Evolutionary conservation across 805 yeast species (phyloP).

Genomic region (Ascoidea rubescens): DNA sequence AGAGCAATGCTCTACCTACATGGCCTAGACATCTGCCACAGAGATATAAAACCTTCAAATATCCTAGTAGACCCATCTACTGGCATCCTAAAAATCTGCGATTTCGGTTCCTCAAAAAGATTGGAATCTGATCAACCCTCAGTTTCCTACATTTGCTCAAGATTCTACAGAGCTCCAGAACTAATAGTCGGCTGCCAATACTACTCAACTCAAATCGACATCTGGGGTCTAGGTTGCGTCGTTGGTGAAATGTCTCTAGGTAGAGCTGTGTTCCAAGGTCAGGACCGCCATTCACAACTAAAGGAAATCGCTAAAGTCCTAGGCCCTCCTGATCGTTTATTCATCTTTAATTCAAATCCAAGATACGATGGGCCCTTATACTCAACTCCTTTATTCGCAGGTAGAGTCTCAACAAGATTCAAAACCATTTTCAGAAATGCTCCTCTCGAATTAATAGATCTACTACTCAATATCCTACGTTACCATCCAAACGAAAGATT

Average conservation of each 20-base stretch:
- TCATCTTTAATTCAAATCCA: conserved; percentile 63
- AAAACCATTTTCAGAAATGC: conserved; percentile 62
- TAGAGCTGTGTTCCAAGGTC: conserved; percentile 91
- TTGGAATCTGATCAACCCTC: conserved; percentile 73
- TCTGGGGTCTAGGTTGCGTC: conserved; percentile 97
- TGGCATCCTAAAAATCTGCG: conserved; percentile 63
- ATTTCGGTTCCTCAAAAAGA: conserved; percentile 75
- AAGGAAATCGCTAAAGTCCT: conserved; percentile 80
- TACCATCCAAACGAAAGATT: conserved; percentile 83
- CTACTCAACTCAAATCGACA: conserved; percentile 84
- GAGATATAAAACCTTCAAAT: conserved; percentile 78
- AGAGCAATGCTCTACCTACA: conserved; percentile 76
- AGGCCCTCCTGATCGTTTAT: conserved; percentile 74
- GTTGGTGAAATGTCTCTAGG: conserved; percentile 90
- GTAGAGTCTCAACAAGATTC: conserved; percentile 41
- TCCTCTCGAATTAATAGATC: conserved; percentile 75
- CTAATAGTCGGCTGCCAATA: conserved; percentile 80
- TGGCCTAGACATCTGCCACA: conserved; percentile 67
- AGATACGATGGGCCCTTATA: conserved; percentile 64
- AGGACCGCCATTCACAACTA: conserved; percentile 74
- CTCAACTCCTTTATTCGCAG: conserved; percentile 46
- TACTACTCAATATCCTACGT: conserved; percentile 67
- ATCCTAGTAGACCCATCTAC: conserved; percentile 60
- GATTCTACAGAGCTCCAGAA: conserved; percentile 95
- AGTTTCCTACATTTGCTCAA: conserved; percentile 88